These are phyloP conservation scores for Dacryopinax spathularia DNA, from an alignment of 768 basidiomycete species.

Conservation along the genomic window DNA sequence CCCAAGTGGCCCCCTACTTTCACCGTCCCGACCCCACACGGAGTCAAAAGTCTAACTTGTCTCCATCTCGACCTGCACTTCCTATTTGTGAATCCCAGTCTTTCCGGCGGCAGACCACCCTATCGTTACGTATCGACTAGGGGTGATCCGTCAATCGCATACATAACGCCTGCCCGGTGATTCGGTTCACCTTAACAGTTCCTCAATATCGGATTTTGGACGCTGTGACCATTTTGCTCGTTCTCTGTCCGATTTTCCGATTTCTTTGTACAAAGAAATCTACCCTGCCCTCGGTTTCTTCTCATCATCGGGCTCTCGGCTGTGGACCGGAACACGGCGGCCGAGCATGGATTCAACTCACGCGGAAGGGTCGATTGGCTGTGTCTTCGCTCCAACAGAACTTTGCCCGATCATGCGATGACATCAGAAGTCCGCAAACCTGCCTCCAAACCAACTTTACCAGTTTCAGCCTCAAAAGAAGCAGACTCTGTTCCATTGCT, in stretches of 20 bases:
- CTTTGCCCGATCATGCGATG: neutral
- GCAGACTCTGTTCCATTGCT: no score
- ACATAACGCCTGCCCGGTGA: neutral
- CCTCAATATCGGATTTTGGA: no score
- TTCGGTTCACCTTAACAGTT: no score
- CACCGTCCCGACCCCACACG: neutral
- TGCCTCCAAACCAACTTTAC: no score
- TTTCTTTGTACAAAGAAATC: neutral
- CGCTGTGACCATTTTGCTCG: neutral
- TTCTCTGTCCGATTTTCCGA: neutral
- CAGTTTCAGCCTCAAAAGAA: no score
- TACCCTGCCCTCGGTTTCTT: neutral
- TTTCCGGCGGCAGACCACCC: neutral
- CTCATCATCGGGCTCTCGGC: neutral
- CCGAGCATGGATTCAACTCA: neutral
- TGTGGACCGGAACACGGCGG: conserved; percentile 2
- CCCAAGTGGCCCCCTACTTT: neutral
- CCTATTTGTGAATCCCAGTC: neutral
- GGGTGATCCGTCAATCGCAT: neutral
- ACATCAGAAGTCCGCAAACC: neutral
- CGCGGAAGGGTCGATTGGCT: neutral
- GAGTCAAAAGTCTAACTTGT: neutral
- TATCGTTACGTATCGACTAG: neutral
- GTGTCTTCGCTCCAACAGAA: neutral
- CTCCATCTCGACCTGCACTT: no score